Conservation (phyloP, 2,329 filamentous ascomycete genomes). For the Colletotrichum plurivorum region DNA sequence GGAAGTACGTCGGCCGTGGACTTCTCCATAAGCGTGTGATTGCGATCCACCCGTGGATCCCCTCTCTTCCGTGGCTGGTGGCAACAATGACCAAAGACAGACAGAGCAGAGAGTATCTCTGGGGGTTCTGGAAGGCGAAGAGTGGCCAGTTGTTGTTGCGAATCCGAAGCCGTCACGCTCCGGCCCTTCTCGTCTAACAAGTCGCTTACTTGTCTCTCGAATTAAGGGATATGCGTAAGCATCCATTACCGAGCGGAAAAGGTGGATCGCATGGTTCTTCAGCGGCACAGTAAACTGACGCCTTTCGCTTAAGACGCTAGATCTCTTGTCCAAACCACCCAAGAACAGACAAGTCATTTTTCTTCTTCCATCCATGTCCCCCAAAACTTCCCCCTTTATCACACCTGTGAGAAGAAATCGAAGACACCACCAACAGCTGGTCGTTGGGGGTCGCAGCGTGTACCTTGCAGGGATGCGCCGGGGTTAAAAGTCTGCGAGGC, state of each 20-base stretch:
- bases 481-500: constrained; percentile 8
- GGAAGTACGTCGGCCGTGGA: constrained; percentile 20
- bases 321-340: constrained; percentile 10
- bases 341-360: background rate
- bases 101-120: background rate
- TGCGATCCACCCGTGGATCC: constrained; percentile 35
- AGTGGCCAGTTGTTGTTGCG: background rate
- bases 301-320: background rate
- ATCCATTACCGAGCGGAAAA: background rate
- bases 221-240: background rate
- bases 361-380: background rate
- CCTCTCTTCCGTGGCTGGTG: background rate
- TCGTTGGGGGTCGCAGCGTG: background rate
- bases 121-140: constrained; percentile 19
- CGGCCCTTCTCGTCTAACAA: background rate
- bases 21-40: constrained; percentile 21
- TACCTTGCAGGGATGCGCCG: constrained; percentile 6
- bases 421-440: background rate
- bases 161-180: background rate
- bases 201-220: too few relatives aligned
- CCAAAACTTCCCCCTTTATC: background rate
- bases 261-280: constrained; percentile 10
- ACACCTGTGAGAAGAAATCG: background rate
- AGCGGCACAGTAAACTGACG: background rate
- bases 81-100: background rate